These are phyloP conservation scores for Hansenula anomala DNA, from an alignment of 1,139 yeast species.

Conservation along the genomic window DNA sequence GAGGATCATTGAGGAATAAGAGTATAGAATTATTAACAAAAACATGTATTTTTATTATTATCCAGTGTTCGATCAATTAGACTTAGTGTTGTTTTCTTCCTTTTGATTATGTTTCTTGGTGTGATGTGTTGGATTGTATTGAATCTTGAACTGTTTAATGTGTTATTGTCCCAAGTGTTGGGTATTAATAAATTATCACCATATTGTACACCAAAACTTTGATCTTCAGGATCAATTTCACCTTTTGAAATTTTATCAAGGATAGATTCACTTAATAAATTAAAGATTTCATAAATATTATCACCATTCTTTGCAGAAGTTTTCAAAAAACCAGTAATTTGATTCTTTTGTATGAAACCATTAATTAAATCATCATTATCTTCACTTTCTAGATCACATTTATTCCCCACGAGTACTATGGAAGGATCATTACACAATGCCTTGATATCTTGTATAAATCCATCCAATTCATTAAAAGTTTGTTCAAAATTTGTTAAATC, in stretches of 20 bases:
- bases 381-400: constrained; percentile 28
- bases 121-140: neutral
- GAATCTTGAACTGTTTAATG: constrained; percentile 13
- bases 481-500: constrained; percentile 53
- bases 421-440: constrained; percentile 36
- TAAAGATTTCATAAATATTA: constrained; percentile 58
- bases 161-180: too few species aligned
- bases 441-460: constrained; percentile 43
- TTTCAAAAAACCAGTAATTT: too few species aligned
- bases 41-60: neutral
- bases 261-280: constrained; percentile 34
- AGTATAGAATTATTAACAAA: neutral
- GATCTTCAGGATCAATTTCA: constrained; percentile 37
- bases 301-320: constrained; percentile 54
- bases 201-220: constrained; percentile 40
- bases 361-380: constrained; percentile 16
- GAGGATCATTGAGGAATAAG: constrained; percentile 1
- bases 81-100: neutral
- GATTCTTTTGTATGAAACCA: too few species aligned
- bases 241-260: constrained; percentile 40
- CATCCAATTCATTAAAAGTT: constrained; percentile 44
- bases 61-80: constrained; percentile 2
- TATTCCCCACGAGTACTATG: constrained; percentile 45
- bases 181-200: too few species aligned
- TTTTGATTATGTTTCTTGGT: neutral